A percentile compares a stretch with the other conserved stretches of the same genome.
phyloP scores from a whole-genome alignment of 108 stramenopile genomes.

The Chaetoceros muelleri region DNA sequence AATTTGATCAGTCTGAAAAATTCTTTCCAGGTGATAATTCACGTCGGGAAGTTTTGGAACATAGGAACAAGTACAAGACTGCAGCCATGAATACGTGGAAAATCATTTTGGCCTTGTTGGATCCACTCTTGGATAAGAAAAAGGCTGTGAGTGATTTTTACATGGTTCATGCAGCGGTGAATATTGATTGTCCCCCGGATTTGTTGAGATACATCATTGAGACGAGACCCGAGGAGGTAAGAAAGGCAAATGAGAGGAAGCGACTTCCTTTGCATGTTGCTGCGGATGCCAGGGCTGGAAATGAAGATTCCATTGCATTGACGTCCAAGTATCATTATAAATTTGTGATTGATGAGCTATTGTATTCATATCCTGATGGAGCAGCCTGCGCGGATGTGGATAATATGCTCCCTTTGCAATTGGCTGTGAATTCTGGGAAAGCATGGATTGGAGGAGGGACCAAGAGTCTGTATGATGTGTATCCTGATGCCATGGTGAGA shows the following conservation, averaged over 20 bases:
- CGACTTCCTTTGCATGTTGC: constrained; percentile 79
- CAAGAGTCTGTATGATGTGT: constrained; percentile 65
- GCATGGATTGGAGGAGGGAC: constrained; percentile 85
- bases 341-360: constrained; percentile 63
- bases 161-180: constrained; percentile 69
- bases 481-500: constrained; percentile 54
- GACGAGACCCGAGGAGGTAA: constrained; percentile 74
- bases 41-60: constrained; percentile 60
- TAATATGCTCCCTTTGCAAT: constrained; percentile 50
- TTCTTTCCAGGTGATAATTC: constrained; percentile 84
- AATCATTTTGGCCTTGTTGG: constrained; percentile 56
- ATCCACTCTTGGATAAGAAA: constrained; percentile 12
- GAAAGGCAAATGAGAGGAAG: constrained; percentile 39
- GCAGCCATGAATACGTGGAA: constrained; percentile 81
- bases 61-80: constrained; percentile 61
- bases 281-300: constrained; percentile 36
- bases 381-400: constrained; percentile 43
- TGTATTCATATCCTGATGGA: constrained; percentile 77
- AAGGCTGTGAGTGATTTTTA: constrained; percentile 20
- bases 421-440: constrained; percentile 66
- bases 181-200: constrained; percentile 69
- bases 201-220: constrained; percentile 76
- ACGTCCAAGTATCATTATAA: constrained; percentile 48
- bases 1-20: constrained; percentile 76
- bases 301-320: constrained; percentile 23